Evolutionary conservation across 768 basidiomycete genomes (phyloP).

Genomic region (Polyporus arcularius): DNA sequence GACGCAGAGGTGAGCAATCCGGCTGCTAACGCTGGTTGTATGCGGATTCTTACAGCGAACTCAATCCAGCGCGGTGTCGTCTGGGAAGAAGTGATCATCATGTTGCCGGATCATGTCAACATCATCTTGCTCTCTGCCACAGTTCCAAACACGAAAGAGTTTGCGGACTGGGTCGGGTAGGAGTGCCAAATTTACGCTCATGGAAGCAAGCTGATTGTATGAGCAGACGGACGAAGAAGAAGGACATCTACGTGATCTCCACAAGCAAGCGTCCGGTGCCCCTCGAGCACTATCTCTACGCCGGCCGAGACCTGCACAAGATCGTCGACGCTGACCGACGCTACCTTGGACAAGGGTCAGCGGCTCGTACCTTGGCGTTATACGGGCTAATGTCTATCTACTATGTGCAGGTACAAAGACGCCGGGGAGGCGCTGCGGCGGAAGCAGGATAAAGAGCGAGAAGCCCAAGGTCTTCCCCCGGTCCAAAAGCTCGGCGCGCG

Average conservation of each 20-base stretch:
- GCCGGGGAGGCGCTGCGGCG: constrained; percentile 86
- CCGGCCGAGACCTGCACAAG: constrained; percentile 90
- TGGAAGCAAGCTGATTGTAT: neutral
- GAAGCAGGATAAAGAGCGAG: constrained; percentile 98
- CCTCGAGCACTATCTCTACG: constrained; percentile 94
- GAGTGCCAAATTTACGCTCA: constrained; percentile 24
- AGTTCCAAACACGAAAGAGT: constrained; percentile 96
- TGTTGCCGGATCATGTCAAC: constrained; percentile 98
- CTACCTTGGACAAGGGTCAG: constrained; percentile 72
- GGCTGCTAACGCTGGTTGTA: neutral
- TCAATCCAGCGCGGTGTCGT: constrained; percentile 88
- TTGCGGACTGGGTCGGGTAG: constrained; percentile 99
- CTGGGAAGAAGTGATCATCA: constrained; percentile 99
- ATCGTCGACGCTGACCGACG: constrained; percentile 83
- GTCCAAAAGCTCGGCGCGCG: constrained; percentile 84
- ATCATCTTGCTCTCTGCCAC: constrained; percentile 97
- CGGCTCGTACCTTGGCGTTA: neutral
- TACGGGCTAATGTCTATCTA: constrained; percentile 10
- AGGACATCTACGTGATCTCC: constrained; percentile 98
- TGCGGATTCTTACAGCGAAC: neutral
- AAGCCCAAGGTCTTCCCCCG: constrained; percentile 89
- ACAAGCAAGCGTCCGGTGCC: constrained; percentile 96
- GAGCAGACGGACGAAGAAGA: constrained; percentile 93
- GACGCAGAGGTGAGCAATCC: constrained; percentile 80
- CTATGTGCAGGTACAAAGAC: constrained; percentile 70